Evolutionary conservation across 1,284 basidiomycete genomes (phyloP), one percentile per base, ranked within the genome.

Genomic region (Pisolithus thermaeus): DNA sequence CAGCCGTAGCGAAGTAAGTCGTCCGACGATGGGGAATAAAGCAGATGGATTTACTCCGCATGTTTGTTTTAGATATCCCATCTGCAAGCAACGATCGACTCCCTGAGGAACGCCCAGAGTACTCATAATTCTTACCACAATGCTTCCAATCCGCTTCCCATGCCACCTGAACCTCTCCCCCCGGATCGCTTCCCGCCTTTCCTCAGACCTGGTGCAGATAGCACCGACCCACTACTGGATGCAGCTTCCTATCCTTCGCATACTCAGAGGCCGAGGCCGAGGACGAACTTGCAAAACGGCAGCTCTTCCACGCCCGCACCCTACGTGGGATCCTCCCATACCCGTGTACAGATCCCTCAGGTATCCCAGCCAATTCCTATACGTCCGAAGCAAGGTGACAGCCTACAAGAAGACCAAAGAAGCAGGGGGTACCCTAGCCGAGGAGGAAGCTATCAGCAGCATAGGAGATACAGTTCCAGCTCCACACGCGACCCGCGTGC

Each of bases 151-250:
- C 76, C 76, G 5, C 68, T 78, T 8, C 77, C 77, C 25, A 61
- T 67, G 41, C 76, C 77, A n/a, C 77, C 77, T 16, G 69, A 74
- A 52, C 76, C 73, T 3, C 58, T 78, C 7, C 66, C 72, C 6
- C 61, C 73, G 23, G 70, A 75, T 23, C 66, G 69, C 51, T 66
- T 75, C 27, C 68, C 73, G 16, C 44, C 65, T 8, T 70, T 74
- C 50, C 63, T 69, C 18, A 59, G 67, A 47, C 58, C 65, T n/a
- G 59, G 61, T 18, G 38, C 39, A 32, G 54, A 56, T 36, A 16
- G 46, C 1, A 14, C 51, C 4, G 65, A 66, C 50, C 48, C 54
- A 2, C 60, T 58, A 38, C 44, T 61, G 14, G 39, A 53, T 2
- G 58, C 56, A 16, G 53, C 62, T 11, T 64, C 64, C 2, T 68